Conservation (phyloP, 2,329 filamentous ascomycete species). For the Cercospora zeae-maydis region DNA sequence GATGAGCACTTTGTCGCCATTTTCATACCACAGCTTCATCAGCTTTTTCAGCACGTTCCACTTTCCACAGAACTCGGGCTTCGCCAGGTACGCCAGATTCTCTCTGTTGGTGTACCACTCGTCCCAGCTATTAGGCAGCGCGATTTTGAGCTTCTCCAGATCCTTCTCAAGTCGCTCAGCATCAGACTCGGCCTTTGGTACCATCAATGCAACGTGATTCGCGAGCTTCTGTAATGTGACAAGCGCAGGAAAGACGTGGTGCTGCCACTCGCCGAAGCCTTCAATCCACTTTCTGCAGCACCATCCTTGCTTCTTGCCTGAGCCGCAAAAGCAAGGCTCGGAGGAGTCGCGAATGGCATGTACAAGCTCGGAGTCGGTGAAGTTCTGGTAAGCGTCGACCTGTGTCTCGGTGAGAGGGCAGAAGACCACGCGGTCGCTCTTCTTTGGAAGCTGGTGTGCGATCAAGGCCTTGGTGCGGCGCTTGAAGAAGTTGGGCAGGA, state of each 20-base stretch:
- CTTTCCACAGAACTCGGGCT: conserved; percentile 91
- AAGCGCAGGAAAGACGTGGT: conserved; percentile 80
- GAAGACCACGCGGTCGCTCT: conserved; percentile 91
- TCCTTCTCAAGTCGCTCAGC: conserved; percentile 75
- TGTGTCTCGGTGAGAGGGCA: conserved; percentile 84
- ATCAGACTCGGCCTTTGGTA: conserved; percentile 64
- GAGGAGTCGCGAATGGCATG: conserved; percentile 64
- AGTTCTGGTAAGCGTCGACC: conserved; percentile 74
- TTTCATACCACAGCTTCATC: conserved; percentile 82
- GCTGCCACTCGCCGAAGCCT: conserved; percentile 65
- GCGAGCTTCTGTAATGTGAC: conserved; percentile 79
- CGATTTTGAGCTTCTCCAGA: conserved; percentile 67
- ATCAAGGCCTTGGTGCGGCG: conserved; percentile 91
- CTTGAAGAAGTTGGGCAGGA: conserved; percentile 85
- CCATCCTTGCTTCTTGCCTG: conserved; percentile 69
- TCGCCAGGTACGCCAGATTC: conserved; percentile 73
- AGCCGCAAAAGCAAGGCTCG: conserved; percentile 67
- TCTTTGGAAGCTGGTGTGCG: conserved; percentile 87
- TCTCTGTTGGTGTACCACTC: conserved; percentile 71
- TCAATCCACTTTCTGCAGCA: conserved; percentile 66
- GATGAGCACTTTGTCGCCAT: conserved; percentile 89
- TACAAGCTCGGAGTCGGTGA: conserved; percentile 70
- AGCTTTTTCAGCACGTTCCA: conserved; percentile 89
- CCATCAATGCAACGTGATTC: conserved; percentile 86
- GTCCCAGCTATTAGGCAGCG: conserved; percentile 71